phyloP scores from a whole-genome alignment of 2,329 filamentous ascomycete genomes.

The Neopestalotiopsis clavispora region DNA sequence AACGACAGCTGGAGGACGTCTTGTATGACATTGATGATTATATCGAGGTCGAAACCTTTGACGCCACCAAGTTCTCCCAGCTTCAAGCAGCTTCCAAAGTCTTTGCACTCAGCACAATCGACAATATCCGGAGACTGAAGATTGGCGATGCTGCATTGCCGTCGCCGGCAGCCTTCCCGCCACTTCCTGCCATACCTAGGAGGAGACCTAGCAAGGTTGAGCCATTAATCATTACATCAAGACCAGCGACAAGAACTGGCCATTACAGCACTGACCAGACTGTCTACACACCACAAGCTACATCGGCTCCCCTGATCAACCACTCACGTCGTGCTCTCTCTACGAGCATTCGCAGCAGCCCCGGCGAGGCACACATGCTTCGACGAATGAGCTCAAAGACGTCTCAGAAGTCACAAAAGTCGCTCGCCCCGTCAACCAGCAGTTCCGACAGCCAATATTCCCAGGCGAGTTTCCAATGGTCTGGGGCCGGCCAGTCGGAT shows the following conservation, averaged over 20 bases:
- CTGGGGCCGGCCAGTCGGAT: neutral
- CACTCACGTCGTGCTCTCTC: constrained; percentile 19
- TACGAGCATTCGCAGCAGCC: constrained; percentile 18
- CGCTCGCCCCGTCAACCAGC: constrained; percentile 8
- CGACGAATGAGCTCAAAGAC: constrained; percentile 11
- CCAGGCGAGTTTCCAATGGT: constrained; percentile 11
- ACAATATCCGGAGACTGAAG: constrained; percentile 40
- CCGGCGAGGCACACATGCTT: constrained; percentile 7
- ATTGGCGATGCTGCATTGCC: constrained; percentile 26
- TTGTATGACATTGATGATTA: constrained; percentile 51
- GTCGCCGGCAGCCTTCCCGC: constrained; percentile 26
- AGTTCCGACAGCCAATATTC: constrained; percentile 16
- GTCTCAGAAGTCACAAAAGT: constrained; percentile 17
- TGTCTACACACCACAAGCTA: neutral
- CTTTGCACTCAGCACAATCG: constrained; percentile 44
- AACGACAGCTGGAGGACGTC: constrained; percentile 41
- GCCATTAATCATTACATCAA: constrained; percentile 5
- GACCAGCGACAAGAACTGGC: neutral
- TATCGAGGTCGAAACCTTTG: constrained; percentile 42
- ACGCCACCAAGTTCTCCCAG: constrained; percentile 39
- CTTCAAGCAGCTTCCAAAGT: constrained; percentile 45
- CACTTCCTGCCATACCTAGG: constrained; percentile 25
- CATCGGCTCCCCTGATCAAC: neutral
- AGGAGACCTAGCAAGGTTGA: neutral
- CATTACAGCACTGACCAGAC: constrained; percentile 1